Percentiles rank a stretch among this genome's conserved stretches.
Evolutionary conservation across 805 yeast genomes (phyloP).

Genomic region (Diddensiella santjacobensis): DNA sequence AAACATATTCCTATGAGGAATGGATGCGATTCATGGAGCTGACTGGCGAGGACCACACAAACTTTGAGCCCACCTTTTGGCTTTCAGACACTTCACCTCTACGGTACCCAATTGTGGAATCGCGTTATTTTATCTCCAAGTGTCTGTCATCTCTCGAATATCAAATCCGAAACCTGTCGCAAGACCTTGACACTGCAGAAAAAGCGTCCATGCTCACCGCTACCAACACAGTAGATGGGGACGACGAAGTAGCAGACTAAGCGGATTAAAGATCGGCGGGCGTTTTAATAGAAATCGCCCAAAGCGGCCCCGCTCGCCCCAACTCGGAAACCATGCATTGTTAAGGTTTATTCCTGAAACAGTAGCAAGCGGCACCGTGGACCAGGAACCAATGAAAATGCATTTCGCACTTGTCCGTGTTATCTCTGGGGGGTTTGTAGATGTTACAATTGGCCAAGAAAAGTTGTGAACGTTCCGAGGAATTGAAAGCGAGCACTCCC

Average conservation of each 20-base stretch:
- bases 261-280: neutral
- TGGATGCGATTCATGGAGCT: constrained; percentile 44
- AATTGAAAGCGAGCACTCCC: no score
- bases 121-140: constrained; percentile 47
- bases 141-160: constrained; percentile 22
- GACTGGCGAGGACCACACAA: neutral
- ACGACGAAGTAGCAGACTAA: no score
- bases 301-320: neutral
- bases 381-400: no score
- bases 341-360: no score
- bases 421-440: no score
- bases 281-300: neutral
- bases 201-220: neutral
- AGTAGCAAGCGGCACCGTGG: no score
- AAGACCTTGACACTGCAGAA: neutral
- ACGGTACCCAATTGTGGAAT: constrained; percentile 63
- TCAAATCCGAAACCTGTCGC: constrained; percentile 7
- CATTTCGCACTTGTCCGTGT: no score
- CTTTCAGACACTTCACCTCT: constrained; percentile 63
- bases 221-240: no score
- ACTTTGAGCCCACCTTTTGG: constrained; percentile 49
- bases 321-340: no score
- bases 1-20: constrained; percentile 46
- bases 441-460: no score
- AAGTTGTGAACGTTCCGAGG: no score